A percentile compares a stretch with the other conserved stretches of the same genome.
phyloP scores from a whole-genome alignment of 2,329 filamentous ascomycete species.

The Fusarium coffeatum region DNA sequence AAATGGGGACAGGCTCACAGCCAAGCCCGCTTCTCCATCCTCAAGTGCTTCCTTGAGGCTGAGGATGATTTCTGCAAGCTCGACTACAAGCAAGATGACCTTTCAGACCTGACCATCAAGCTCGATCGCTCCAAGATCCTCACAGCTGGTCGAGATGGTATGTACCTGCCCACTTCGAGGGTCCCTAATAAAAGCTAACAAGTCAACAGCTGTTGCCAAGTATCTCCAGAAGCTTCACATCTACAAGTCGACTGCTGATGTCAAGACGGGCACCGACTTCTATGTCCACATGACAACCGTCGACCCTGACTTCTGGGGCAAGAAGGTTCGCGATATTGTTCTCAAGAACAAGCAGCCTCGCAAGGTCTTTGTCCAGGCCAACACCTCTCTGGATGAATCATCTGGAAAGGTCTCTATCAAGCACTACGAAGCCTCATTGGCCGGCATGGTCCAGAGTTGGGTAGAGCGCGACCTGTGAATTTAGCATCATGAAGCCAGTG shows the following conservation, averaged over 20 bases:
- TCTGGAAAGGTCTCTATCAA: slow-evolving; percentile 79
- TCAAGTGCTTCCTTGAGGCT: slow-evolving; percentile 85
- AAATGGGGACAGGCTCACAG: slow-evolving; percentile 96
- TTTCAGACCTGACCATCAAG: slow-evolving; percentile 84
- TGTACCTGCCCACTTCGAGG: slow-evolving; percentile 24
- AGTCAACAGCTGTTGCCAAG: slow-evolving; percentile 74
- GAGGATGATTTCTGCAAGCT: slow-evolving; percentile 89
- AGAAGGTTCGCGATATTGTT: slow-evolving; percentile 80
- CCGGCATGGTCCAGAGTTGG: slow-evolving; percentile 88
- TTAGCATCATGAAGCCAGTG: slow-evolving; percentile 12
- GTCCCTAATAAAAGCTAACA: slow-evolving; percentile 39
- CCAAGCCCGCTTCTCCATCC: slow-evolving; percentile 89
- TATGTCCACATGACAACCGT: slow-evolving; percentile 88
- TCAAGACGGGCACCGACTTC: slow-evolving; percentile 79
- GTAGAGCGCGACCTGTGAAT: slow-evolving; percentile 68
- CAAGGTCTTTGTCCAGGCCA: slow-evolving; percentile 94
- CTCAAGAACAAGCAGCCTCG: slow-evolving; percentile 82
- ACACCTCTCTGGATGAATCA: slow-evolving; percentile 77
- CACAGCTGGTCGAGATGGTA: slow-evolving; percentile 78
- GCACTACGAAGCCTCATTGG: slow-evolving; percentile 85
- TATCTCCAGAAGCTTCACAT: slow-evolving; percentile 93
- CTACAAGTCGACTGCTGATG: slow-evolving; percentile 90
- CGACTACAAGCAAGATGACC: slow-evolving; percentile 75
- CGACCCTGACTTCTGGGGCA: slow-evolving; percentile 83
- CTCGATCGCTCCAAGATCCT: slow-evolving; percentile 90